phyloP scores from a whole-genome alignment of 306 rosid species.

The Quercus aquifolioides region DNA sequence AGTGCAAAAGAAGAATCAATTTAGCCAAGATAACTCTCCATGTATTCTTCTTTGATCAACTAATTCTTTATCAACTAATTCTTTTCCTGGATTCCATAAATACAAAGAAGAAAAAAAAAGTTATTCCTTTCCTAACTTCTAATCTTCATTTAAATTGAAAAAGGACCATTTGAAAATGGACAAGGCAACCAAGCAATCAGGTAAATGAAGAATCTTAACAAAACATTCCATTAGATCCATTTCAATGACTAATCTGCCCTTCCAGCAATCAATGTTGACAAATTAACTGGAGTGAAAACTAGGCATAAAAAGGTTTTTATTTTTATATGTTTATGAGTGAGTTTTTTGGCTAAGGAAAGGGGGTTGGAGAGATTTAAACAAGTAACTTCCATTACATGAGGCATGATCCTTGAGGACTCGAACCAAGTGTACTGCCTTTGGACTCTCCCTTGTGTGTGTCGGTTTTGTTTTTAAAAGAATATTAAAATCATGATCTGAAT shows the following conservation, averaged over 20 bases:
- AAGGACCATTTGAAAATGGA: constrained; percentile 24
- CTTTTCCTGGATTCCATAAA: constrained; percentile 31
- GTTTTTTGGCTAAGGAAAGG: no score
- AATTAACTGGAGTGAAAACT: no score
- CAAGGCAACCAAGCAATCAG: constrained; percentile 52
- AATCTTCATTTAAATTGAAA: constrained; percentile 28
- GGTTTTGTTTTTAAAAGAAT: no score
- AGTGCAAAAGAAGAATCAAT: constrained; percentile 25
- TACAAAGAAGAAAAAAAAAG: constrained; percentile 36
- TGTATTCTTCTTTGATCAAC: constrained; percentile 9
- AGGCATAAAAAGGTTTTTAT: no score
- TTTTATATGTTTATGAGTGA: no score
- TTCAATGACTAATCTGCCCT: constrained; percentile 43
- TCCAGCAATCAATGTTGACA: neutral
- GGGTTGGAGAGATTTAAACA: no score
- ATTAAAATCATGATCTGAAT: neutral
- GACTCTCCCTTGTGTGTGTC: no score
- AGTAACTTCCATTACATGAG: no score
- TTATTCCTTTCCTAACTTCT: constrained; percentile 38
- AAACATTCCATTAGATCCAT: constrained; percentile 20
- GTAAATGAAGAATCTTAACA: constrained; percentile 53
- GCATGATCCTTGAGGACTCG: no score
- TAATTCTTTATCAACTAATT: constrained; percentile 9
- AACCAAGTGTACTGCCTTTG: no score
- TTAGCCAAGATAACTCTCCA: constrained; percentile 14